Evolutionary conservation across 345 rosid species (phyloP), one percentile per base, ranked within the genome.

Genomic region (Aquilaria yunnanensis): DNA sequence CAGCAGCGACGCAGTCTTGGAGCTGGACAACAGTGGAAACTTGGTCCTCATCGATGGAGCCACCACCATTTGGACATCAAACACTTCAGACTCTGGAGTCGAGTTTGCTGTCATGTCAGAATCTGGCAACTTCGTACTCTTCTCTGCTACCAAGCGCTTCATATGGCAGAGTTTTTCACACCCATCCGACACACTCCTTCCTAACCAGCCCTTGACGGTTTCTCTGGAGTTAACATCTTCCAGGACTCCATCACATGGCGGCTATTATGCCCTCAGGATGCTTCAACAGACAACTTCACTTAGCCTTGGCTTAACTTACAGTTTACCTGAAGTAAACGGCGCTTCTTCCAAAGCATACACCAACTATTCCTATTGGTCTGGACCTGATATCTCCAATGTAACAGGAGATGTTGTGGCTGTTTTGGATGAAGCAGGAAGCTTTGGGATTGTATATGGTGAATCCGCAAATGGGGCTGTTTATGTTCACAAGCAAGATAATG

Each of bases 331-430:
- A 32, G 10, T 75, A 3, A 56, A 37, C n/a, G 72, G 73, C 57
- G 57, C 73, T 56, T 71, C 80, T 0, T 62, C 77, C 14, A 64
- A 73, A 16, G 62, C 75, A 51, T 73, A 75, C 54, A 74, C 76
- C 54, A 92, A 92, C 70, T 84, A 80, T 68, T 83, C 97, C n/a
- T 93, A 93, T 67, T 89, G 98, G 97, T 68, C 76, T 9, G 88
- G 83, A 34, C 98, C 98, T 0, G 96, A 89, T 31, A 85, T 93
- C 51, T 93, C 98, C 0, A 89, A 93, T 59, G 90, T 83, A 43
- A 87, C 97, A 0, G 97, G 94, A 12, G 85, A 83, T 50, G 94
- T 92, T 31, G 75, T 86, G 14, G 98, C 92, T 0, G 80, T 85
- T 1, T 51, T 92, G 48, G 90, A 85, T 56, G 85, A 78, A 62